Conservation (phyloP, 805 yeast genomes). For the Ogataea wickerhamii region DNA sequence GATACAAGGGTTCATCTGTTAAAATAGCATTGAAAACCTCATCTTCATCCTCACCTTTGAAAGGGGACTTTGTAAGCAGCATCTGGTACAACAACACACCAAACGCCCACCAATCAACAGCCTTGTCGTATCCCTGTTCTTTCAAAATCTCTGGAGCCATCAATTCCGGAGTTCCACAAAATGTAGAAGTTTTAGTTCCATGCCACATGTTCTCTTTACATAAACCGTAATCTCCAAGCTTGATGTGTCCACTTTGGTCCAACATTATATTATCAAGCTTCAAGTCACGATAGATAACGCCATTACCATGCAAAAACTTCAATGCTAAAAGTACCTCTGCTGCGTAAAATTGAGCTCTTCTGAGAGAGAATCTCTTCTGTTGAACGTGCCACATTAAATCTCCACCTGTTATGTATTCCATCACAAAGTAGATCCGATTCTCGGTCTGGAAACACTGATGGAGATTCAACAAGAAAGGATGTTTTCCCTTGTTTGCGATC, state of each 20-base stretch:
- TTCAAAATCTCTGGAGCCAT: conserved; percentile 98
- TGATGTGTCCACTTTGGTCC: conserved; percentile 89
- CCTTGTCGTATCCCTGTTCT: conserved; percentile 87
- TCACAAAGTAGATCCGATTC: conserved; percentile 93
- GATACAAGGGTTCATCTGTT: conserved; percentile 94
- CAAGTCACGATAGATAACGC: conserved; percentile 93
- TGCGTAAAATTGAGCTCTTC: conserved; percentile 95
- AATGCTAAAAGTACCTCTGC: conserved; percentile 91
- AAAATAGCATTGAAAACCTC: conserved; percentile 96
- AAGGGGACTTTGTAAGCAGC: conserved; percentile 95
- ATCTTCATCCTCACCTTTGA: conserved; percentile 83
- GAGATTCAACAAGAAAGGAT: conserved; percentile 87
- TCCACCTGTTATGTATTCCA: conserved; percentile 98
- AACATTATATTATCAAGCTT: conserved; percentile 90
- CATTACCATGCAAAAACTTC: conserved; percentile 91
- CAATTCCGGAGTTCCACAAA: conserved; percentile 98
- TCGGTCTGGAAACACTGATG: conserved; percentile 98
- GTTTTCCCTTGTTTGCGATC: conserved; percentile 70
- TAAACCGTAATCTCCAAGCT: conserved; percentile 94
- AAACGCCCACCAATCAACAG: conserved; percentile 99
- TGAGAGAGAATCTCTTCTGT: conserved; percentile 80
- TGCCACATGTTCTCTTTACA: conserved; percentile 75
- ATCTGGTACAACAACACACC: conserved; percentile 95
- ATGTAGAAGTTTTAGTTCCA: conserved; percentile 84
- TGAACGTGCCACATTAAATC: conserved; percentile 99